Conservation (phyloP, 2,329 filamentous ascomycete species). For the Nannizzia gypsea region DNA sequence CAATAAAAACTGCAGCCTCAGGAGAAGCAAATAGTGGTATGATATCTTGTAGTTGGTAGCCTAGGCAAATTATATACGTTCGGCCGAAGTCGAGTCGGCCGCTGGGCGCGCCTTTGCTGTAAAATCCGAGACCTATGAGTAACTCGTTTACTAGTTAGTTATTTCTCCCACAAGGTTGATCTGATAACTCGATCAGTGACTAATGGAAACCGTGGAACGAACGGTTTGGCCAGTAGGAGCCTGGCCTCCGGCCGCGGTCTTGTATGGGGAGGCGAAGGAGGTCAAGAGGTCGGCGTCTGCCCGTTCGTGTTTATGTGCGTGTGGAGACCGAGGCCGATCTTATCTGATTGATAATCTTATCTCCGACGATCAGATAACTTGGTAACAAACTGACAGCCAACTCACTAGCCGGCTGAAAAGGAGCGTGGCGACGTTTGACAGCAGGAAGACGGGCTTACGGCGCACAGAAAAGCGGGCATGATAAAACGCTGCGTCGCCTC, state of each 20-base stretch:
- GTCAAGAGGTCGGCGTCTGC: not conserved
- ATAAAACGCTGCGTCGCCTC: too few species aligned
- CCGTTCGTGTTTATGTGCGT: too few species aligned
- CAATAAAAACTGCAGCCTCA: not conserved
- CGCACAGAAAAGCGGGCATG: too few species aligned
- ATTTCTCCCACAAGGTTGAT: not conserved
- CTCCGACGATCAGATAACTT: not conserved
- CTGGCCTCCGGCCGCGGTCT: not conserved
- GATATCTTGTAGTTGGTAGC: not conserved
- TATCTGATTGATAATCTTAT: not conserved
- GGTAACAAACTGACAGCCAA: not conserved
- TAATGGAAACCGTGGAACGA: not conserved
- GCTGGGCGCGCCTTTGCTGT: not conserved
- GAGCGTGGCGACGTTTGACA: too few species aligned
- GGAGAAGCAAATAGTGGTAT: not conserved
- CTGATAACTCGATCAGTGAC: not conserved
- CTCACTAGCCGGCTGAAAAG: too few species aligned
- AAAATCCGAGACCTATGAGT: not conserved
- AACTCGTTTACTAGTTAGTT: not conserved
- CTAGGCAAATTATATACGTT: not conserved
- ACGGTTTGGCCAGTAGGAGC: not conserved
- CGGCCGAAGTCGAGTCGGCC: not conserved
- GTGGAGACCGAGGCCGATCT: not conserved
- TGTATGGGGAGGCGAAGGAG: too few species aligned
- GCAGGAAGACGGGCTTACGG: too few species aligned